Conservation (phyloP, 192 early-diverging fungal genomes). For the Podila epigama region DNA sequence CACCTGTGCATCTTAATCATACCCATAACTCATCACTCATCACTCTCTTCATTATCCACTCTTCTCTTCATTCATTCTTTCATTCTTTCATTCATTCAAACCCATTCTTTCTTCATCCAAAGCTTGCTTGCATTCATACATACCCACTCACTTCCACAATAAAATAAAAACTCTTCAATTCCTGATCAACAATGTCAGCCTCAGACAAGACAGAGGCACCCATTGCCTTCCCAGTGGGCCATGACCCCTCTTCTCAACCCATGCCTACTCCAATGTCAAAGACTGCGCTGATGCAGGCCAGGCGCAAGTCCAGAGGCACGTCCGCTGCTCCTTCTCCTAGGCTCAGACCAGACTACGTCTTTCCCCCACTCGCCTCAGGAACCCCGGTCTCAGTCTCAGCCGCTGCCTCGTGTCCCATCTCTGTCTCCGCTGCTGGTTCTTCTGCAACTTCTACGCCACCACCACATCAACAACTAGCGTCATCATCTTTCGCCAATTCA, state of each 20-base stretch:
- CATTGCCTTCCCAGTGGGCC: slow-evolving; percentile 10
- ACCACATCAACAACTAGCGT: no score
- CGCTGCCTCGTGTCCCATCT: not conserved
- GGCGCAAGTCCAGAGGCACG: slow-evolving; percentile 31
- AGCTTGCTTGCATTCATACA: not conserved
- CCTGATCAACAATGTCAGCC: slow-evolving; percentile 6
- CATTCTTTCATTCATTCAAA: not conserved
- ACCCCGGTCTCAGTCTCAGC: not conserved
- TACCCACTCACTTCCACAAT: not conserved
- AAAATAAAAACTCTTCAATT: not conserved
- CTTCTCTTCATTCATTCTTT: slow-evolving; percentile 3
- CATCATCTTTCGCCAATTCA: no score
- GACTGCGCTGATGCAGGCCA: slow-evolving; percentile 37
- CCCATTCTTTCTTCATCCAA: not conserved
- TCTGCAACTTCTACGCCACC: not conserved
- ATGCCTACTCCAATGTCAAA: slow-evolving; percentile 7
- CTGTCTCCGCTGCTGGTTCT: not conserved
- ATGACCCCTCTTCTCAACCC: slow-evolving; percentile 2
- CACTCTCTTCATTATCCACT: slow-evolving; percentile 8
- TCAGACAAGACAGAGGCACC: not conserved
- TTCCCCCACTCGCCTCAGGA: slow-evolving; percentile 31
- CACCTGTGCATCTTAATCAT: not conserved
- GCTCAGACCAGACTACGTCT: slow-evolving; percentile 47
- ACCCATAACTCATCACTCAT: not conserved
- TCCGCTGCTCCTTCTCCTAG: slow-evolving; percentile 13